Evolutionary conservation across 805 yeast species (phyloP).

Genomic region (Komagataella populi): DNA sequence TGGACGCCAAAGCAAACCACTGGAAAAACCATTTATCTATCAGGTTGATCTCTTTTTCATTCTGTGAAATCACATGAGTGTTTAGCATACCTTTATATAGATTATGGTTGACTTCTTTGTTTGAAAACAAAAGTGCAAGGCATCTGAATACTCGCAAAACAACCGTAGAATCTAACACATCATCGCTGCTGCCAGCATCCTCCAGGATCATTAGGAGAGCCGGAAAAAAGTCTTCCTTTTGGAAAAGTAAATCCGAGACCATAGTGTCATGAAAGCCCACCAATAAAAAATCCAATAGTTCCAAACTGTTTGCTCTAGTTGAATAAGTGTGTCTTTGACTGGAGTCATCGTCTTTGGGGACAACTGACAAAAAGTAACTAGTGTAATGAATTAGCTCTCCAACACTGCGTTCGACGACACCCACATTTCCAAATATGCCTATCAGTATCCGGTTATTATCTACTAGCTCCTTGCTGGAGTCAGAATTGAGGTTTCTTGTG

Average conservation of each 20-base stretch:
- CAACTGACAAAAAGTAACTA: background rate
- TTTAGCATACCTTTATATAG: background rate
- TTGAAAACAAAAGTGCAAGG: background rate
- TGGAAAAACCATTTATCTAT: background rate
- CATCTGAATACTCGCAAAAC: background rate
- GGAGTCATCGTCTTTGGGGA: background rate
- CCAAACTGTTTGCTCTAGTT: background rate
- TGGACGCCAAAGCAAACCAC: background rate
- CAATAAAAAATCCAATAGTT: background rate
- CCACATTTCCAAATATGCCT: slow-evolving; percentile 79
- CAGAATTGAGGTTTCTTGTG: background rate
- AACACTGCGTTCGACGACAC: slow-evolving; percentile 81
- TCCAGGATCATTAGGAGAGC: background rate
- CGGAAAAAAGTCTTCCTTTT: background rate
- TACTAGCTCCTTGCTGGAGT: background rate
- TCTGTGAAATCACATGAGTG: background rate
- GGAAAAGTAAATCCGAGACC: background rate
- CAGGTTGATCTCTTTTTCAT: background rate
- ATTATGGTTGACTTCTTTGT: background rate
- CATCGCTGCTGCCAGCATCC: background rate
- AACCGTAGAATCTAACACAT: background rate
- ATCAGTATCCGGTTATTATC: slow-evolving; percentile 8
- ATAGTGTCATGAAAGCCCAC: background rate
- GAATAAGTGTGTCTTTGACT: background rate
- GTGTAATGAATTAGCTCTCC: background rate